Percentiles rank a stretch among this genome's conserved stretches.
Evolutionary conservation across 176 grass and related monocot genomes (phyloP).

Genomic region (Pontederia crassipes): DNA sequence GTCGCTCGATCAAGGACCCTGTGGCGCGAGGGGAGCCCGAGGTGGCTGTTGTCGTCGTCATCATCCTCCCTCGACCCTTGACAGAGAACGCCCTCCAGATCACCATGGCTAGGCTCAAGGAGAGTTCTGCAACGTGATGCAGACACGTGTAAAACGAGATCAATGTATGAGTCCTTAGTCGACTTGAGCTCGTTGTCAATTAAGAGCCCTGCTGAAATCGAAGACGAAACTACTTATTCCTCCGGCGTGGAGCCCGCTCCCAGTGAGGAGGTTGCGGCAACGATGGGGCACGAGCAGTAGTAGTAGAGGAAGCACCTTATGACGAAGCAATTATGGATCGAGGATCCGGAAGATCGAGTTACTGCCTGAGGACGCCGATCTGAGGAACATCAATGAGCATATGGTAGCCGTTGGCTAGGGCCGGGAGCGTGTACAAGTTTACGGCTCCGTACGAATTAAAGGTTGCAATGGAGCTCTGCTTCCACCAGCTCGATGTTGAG

Average conservation of each 20-base stretch:
- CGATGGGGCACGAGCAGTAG: conserved; percentile 11
- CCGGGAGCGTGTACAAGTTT: conserved; percentile 90
- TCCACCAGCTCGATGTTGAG: conserved; percentile 78
- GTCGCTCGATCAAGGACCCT: conserved; percentile 34
- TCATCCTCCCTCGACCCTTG: conserved; percentile 12
- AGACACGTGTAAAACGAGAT: conserved; percentile 35
- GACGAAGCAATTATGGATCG: conserved; percentile 55
- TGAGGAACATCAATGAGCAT: conserved; percentile 49
- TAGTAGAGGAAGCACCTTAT: background rate
- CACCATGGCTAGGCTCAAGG: conserved; percentile 59
- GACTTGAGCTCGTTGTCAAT: conserved; percentile 36
- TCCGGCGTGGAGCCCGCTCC: conserved; percentile 1
- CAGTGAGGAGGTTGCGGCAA: background rate
- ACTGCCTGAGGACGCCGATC: conserved; percentile 64
- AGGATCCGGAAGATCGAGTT: conserved; percentile 91
- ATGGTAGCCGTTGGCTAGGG: conserved; percentile 60
- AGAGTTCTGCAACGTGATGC: conserved; percentile 68
- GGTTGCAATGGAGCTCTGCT: conserved; percentile 49
- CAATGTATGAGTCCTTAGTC: conserved; percentile 35
- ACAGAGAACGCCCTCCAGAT: background rate
- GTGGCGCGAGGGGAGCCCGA: conserved; percentile 35
- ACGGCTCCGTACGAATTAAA: conserved; percentile 78
- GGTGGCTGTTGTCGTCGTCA: background rate
- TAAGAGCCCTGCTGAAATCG: background rate
- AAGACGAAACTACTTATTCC: conserved; percentile 2